These are phyloP conservation scores for Ceratocystis harringtonii DNA, from an alignment of 2,329 filamentous ascomycete genomes.

Conservation along the genomic window DNA sequence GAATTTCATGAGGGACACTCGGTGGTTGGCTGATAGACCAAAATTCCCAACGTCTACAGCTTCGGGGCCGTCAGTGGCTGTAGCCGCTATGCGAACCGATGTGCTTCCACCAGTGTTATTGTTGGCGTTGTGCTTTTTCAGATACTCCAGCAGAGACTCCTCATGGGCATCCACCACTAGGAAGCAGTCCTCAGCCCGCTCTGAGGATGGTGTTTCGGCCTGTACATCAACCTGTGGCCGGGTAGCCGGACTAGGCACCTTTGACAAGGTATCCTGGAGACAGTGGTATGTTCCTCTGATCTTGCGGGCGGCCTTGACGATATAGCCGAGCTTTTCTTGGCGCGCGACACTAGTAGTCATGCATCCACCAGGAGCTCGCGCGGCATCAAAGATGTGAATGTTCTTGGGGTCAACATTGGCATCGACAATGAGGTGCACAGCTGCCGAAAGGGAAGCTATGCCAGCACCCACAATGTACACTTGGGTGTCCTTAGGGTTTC, in stretches of 20 bases:
- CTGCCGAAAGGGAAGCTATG: conserved; percentile 25
- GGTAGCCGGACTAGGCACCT: conserved; percentile 11
- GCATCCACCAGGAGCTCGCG: conserved; percentile 22
- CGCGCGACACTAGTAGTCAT: conserved; percentile 22
- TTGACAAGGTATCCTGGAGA: conserved; percentile 21
- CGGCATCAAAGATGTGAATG: conserved; percentile 26
- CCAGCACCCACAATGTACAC: conserved; percentile 26
- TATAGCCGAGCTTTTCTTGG: conserved; percentile 23
- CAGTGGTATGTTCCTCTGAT: conserved; percentile 25
- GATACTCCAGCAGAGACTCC: conserved; percentile 13
- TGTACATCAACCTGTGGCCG: background rate
- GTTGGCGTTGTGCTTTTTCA: conserved; percentile 10
- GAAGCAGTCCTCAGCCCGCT: background rate
- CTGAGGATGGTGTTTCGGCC: background rate
- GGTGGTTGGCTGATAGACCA: conserved; percentile 14
- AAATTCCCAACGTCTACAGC: conserved; percentile 12
- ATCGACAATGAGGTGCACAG: conserved; percentile 26
- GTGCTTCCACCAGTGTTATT: background rate
- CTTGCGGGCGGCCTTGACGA: conserved; percentile 25
- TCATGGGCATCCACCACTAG: background rate
- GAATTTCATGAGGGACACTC: conserved; percentile 21
- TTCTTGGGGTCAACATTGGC: conserved; percentile 23
- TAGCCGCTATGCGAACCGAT: conserved; percentile 11
- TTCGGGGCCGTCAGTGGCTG: conserved; percentile 4
- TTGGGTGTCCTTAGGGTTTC: conserved; percentile 15